Evolutionary conservation across 2,329 filamentous ascomycete genomes (phyloP), one percentile per base, ranked within the genome.

Genomic region (Sphaerulina vaccinii): DNA sequence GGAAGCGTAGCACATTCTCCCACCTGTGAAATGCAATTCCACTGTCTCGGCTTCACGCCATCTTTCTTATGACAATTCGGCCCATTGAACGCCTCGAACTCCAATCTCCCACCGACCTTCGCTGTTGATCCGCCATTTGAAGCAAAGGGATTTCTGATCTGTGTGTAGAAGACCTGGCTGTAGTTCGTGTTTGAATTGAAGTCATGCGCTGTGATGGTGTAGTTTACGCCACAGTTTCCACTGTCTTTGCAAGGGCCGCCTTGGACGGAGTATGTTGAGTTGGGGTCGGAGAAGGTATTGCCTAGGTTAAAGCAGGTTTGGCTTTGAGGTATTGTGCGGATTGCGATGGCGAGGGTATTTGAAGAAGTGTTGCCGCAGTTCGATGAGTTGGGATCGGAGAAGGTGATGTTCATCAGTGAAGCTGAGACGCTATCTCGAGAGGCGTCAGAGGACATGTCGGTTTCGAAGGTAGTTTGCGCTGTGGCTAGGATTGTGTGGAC

Each of bases 331-430:
- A 55, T 37, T 7, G 53, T 55, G 11, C 53, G 53, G 39, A 55
- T 49, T 5, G 53, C 49, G 44, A 73, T 90, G 29, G 80, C 89
- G 71, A 66, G 68, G 35, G 44, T n/a, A 23, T 32, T 46, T 13
- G 44, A 23, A 8, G 76, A 79, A 10, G 29, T 27, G 42, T 65
- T 83, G 5, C 85, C 80, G 9, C 57, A 69, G 23, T 76, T 22
- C 3, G 5, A 3, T 9, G 43, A 76, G 49, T 77, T 84, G 21
- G 73, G 74, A 0, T 74, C 86, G 39, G 68, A 73, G 18, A 89
- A 89, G 69, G 75, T 83, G 39, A 90, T 90, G 87, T 55, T 55
- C 53, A 55, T 55, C 27, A 55, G 45, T 8, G 40, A 19, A 9
- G 53, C 49, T 21, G 53, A 55, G 40, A 55, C 23, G 18, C 33